Evolutionary conservation across 106 monocot genomes (phyloP), one percentile per base, ranked within the genome.

Genomic region (Phalaenopsis aphrodite): DNA sequence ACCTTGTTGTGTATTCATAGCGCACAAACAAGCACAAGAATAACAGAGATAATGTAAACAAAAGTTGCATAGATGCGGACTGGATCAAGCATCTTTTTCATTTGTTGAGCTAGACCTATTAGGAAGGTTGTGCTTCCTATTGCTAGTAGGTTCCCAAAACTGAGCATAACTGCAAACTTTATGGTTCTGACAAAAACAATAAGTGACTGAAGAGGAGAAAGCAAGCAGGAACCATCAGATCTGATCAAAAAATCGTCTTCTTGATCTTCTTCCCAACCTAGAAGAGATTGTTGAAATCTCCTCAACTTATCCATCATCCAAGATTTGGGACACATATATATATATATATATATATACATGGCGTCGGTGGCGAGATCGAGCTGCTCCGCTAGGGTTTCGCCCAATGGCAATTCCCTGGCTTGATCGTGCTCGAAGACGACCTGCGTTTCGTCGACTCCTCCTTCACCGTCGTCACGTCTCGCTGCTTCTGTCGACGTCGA

Each of bases 31-130:
- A 99, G 98, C 37, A 94, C 92, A 83, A 93, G 75, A 80, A 90
- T 23, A 66, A 99, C 88, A 87, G 86, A 83, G 38, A 89, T 91
- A 80, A 88, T 37, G 72, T 91, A 99, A 81, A 99, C 82, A 79
- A 71, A 81, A 73, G 93, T 88, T 47, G 98, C 92, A 89, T 88
- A 89, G 56, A 99, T 65, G 10, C 98, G 94, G 66, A 93, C 89
- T 80, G 91, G 88, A 89, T 99, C 98, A 88, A 91, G 75, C 94
- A 99, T 99, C 94, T 95, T 91, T 78, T 88, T 95, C 55, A 83
- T 75, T 82, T 99, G 98, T 82, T 88, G 89, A 43, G 48, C 55
- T 72, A 88, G 89, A 56, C 94, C 98, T 43, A 93, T 86, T 52
- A 99, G 77, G 79, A 99, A 93, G 78, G 82, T 85, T 91, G 98